Percentiles rank a stretch among this genome's conserved stretches.
Evolutionary conservation across 768 basidiomycete species (phyloP).

Genomic region (Boletellus sp.): DNA sequence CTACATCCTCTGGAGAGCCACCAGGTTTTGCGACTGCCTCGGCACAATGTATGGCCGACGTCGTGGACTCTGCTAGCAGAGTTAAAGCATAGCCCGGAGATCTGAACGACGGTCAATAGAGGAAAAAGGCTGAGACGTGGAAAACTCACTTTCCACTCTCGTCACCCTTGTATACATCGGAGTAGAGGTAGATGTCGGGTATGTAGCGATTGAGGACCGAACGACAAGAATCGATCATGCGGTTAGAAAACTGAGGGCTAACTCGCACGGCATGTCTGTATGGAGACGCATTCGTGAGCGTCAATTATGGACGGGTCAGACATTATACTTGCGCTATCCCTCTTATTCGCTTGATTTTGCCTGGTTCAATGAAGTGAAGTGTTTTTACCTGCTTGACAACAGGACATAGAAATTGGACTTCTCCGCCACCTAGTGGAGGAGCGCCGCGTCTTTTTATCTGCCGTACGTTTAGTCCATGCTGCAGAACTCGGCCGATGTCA

Average conservation of each 20-base stretch:
- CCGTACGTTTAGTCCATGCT: neutral
- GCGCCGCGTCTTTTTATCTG: conserved; percentile 95
- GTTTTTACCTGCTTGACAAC: conserved; percentile 89
- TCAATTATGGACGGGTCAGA: neutral
- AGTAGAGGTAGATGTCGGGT: conserved; percentile 97
- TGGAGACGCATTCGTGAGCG: neutral
- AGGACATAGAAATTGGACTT: conserved; percentile 91
- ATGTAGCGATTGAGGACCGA: conserved; percentile 94
- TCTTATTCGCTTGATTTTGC: conserved; percentile 90
- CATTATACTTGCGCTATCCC: conserved; percentile 83
- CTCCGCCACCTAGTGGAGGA: conserved; percentile 87
- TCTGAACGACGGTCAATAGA: conserved; percentile 38
- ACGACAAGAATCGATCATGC: conserved; percentile 93
- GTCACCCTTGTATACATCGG: conserved; percentile 96
- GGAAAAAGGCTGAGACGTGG: neutral
- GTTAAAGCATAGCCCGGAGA: conserved; percentile 95
- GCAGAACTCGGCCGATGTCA: neutral
- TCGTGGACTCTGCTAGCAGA: conserved; percentile 88
- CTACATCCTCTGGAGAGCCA: conserved; percentile 90
- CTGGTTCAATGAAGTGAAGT: conserved; percentile 86
- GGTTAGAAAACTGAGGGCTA: conserved; percentile 94
- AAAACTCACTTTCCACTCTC: conserved; percentile 89
- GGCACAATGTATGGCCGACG: conserved; percentile 80
- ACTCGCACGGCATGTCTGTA: conserved; percentile 91
- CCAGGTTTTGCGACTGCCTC: conserved; percentile 84